Evolutionary conservation across 2,329 filamentous ascomycete species (phyloP), one percentile per base, ranked within the genome.

Genomic region (Aspergillus puulaauensis): DNA sequence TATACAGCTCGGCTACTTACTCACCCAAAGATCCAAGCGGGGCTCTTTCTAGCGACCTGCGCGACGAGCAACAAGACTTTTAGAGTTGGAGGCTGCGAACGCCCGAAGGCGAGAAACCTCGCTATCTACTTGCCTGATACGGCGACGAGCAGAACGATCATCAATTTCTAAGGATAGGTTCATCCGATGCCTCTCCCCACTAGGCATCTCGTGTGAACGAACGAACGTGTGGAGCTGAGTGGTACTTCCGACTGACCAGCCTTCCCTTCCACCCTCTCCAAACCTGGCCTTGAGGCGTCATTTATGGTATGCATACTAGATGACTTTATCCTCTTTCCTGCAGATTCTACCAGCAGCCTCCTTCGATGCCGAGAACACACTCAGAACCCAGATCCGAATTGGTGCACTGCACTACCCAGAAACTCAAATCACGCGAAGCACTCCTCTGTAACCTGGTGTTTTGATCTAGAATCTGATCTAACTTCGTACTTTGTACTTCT

Each of bases 121-220:
- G 7, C 35, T 37, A 3, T 37, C 35, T 37, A 37, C 35, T n/a
- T 53, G 33, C 51, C 51, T 46, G 27, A 24, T 46, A 37, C 23
- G 41, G 51, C 51, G n/a, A 39, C 19, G 8, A 44, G 41, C 51
- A 53, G 51, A 37, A 37, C 17, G 41, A 40, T 53, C 51, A 23
- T 45, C 40, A 31, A 11, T 12, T 24, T 17, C 21, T 17, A 6
- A n/a, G 27, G 45, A 35, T 33, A 12, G 44, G 45, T 48, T 48
- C 45, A 12, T 35, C 45, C 17, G 14, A 15, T 40, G 6, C 23
- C n/a, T 27, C 23, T 17, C 7, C 39, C 23, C 21, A 48, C 45
- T 17, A 21, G 45, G 3, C n/a, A 12, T 33, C 45, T 37, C 35
- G 12, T 37, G 15, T 46, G 9, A 7, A 46, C 5, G 24, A 14